These are phyloP conservation scores for Leccinellum luteum DNA, from an alignment of 768 basidiomycete species.

Conservation along the genomic window DNA sequence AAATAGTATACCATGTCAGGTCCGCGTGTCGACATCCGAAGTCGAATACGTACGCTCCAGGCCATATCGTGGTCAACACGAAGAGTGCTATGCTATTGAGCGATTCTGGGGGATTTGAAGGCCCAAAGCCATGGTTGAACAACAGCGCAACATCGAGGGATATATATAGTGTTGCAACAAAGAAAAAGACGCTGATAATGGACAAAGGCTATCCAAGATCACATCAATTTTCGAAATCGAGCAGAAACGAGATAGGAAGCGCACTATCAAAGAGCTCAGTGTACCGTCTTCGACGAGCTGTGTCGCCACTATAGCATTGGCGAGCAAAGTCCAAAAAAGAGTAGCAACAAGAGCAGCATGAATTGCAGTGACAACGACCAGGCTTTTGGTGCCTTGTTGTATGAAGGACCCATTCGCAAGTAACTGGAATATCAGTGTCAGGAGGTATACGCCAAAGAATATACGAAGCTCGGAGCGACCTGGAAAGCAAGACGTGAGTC, in stretches of 20 bases:
- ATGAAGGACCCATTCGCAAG: constrained; percentile 78
- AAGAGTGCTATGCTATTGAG: constrained; percentile 76
- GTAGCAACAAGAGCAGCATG: constrained; percentile 77
- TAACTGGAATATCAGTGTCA: constrained; percentile 77
- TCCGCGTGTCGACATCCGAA: background rate
- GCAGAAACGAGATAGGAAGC: constrained; percentile 25
- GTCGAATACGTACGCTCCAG: constrained; percentile 55
- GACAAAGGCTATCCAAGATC: constrained; percentile 52
- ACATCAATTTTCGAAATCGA: background rate
- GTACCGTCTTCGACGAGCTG: constrained; percentile 94
- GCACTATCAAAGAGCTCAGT: constrained; percentile 60
- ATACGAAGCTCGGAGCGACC: constrained; percentile 69
- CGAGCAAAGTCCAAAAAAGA: constrained; percentile 77
- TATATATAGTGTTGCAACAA: constrained; percentile 78
- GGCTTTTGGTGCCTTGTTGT: constrained; percentile 67
- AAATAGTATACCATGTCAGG: constrained; percentile 1
- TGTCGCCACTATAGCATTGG: constrained; percentile 75
- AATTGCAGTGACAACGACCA: constrained; percentile 71
- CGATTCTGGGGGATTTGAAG: constrained; percentile 51
- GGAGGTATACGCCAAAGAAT: constrained; percentile 63
- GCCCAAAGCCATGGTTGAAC: constrained; percentile 61
- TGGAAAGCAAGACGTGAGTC: constrained; percentile 23
- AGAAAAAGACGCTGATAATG: constrained; percentile 54
- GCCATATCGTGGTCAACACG: constrained; percentile 78
- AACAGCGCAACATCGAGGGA: constrained; percentile 75